phyloP scores from a whole-genome alignment of 768 basidiomycete species.

The Roridomyces roridus region DNA sequence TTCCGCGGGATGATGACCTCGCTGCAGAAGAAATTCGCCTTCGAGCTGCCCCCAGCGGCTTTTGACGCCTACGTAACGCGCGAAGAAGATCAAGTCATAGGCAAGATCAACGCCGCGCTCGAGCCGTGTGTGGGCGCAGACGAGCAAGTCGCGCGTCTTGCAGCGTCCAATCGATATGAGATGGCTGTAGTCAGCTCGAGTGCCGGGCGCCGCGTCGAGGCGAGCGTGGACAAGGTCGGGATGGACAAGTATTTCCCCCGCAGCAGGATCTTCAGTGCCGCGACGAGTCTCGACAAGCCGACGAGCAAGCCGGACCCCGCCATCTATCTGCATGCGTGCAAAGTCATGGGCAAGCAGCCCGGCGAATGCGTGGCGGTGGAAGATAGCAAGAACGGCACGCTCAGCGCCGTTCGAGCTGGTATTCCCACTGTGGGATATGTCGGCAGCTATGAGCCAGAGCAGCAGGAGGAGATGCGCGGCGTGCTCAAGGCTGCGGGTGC shows the following conservation, averaged over 20 bases:
- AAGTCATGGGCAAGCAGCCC: slow-evolving; percentile 25
- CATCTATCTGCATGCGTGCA: slow-evolving; percentile 31
- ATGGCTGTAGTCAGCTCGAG: slow-evolving; percentile 32
- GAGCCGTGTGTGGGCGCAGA: slow-evolving; percentile 33
- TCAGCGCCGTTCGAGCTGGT: slow-evolving; percentile 28
- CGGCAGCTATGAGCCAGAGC: slow-evolving; percentile 27
- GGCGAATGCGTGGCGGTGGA: slow-evolving; percentile 29
- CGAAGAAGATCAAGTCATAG: slow-evolving; percentile 58
- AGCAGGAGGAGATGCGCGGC: slow-evolving; percentile 28
- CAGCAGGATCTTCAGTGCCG: slow-evolving; percentile 29
- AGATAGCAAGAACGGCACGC: slow-evolving; percentile 30
- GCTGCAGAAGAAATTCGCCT: slow-evolving; percentile 24
- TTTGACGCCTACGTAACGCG: slow-evolving; percentile 29
- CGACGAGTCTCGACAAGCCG: slow-evolving; percentile 29
- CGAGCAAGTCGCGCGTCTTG: slow-evolving; percentile 17
- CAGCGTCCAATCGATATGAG: slow-evolving; percentile 12
- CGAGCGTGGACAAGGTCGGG: slow-evolving; percentile 28
- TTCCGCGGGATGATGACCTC: slow-evolving; percentile 29
- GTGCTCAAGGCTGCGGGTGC: slow-evolving; percentile 25
- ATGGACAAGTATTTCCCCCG: slow-evolving; percentile 26
- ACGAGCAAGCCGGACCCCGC: slow-evolving; percentile 34
- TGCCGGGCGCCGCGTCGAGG: slow-evolving; percentile 28
- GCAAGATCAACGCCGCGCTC: slow-evolving; percentile 56
- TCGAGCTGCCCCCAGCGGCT: slow-evolving; percentile 17
- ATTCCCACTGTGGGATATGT: slow-evolving; percentile 30